phyloP scores from a whole-genome alignment of 1,139 yeast species.

The Candida mesenterica region DNA sequence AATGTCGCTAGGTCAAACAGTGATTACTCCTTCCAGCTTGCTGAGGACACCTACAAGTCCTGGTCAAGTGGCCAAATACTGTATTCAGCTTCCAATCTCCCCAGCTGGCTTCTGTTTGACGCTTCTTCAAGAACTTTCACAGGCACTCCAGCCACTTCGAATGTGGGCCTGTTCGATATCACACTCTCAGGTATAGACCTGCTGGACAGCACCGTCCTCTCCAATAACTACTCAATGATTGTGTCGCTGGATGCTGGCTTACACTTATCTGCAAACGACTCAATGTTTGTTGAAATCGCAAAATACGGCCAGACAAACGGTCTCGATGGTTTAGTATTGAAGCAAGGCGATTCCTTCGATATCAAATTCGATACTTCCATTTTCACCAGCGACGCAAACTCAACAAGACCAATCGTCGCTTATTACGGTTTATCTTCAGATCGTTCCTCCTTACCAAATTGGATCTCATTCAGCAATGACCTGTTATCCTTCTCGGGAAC shows the following conservation, averaged over 20 bases:
- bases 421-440: conserved; percentile 82
- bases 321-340: conserved; percentile 65
- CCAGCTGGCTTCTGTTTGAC: conserved; percentile 80
- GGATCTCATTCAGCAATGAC: conserved; percentile 71
- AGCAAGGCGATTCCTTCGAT: conserved; percentile 64
- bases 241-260: conserved; percentile 58
- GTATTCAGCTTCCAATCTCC: conserved; percentile 59
- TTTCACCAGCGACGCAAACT: conserved; percentile 47
- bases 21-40: conserved; percentile 64
- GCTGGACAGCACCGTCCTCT: conserved; percentile 40
- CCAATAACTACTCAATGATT: conserved; percentile 54
- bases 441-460: conserved; percentile 85
- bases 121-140: conserved; percentile 54
- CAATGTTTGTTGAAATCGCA: conserved; percentile 51
- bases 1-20: conserved; percentile 76
- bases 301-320: conserved; percentile 71
- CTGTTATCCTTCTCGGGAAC: conserved; percentile 76
- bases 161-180: conserved; percentile 46
- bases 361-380: conserved; percentile 60
- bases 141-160: conserved; percentile 61
- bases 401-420: conserved; percentile 51
- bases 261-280: conserved; percentile 33
- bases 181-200: conserved; percentile 66
- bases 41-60: conserved; percentile 68
- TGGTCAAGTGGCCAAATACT: conserved; percentile 39